phyloP scores from a whole-genome alignment of 495 filamentous ascomycete genomes.

The Aspergillus carlsbadensis region DNA sequence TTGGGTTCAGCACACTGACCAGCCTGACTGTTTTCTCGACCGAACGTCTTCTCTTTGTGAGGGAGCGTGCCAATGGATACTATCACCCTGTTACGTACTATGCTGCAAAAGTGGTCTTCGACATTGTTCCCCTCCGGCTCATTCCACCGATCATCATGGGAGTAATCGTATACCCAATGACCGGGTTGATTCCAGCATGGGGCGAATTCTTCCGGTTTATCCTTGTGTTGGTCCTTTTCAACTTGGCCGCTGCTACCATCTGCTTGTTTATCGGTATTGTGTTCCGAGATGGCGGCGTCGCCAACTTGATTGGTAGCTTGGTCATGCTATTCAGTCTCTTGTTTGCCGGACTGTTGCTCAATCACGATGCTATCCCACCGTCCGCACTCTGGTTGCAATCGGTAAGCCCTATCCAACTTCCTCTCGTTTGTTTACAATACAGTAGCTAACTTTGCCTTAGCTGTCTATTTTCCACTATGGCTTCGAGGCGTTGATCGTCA shows the following conservation, averaged over 20 bases:
- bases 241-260: constrained; percentile 87
- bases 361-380: constrained; percentile 86
- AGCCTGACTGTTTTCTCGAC: constrained; percentile 90
- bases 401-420: constrained; percentile 47
- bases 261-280: constrained; percentile 96
- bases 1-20: constrained; percentile 95
- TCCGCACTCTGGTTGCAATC: constrained; percentile 83
- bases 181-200: constrained; percentile 81
- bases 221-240: constrained; percentile 91
- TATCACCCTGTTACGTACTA: constrained; percentile 99
- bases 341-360: constrained; percentile 89
- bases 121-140: constrained; percentile 89
- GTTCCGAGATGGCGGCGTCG: constrained; percentile 87
- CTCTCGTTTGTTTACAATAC: not conserved
- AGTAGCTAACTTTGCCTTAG: constrained; percentile 34
- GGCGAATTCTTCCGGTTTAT: constrained; percentile 88
- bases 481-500: constrained; percentile 95
- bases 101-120: constrained; percentile 87
- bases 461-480: constrained; percentile 99
- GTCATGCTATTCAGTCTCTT: constrained; percentile 98
- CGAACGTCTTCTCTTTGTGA: constrained; percentile 87
- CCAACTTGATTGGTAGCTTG: constrained; percentile 90
- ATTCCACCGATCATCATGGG: constrained; percentile 96
- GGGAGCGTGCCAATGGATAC: constrained; percentile 95
- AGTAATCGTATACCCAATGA: constrained; percentile 97